Percentiles rank a stretch among this genome's conserved stretches.
Evolutionary conservation across 768 basidiomycete species (phyloP).

Genomic region (Sporobolomyces roseus): DNA sequence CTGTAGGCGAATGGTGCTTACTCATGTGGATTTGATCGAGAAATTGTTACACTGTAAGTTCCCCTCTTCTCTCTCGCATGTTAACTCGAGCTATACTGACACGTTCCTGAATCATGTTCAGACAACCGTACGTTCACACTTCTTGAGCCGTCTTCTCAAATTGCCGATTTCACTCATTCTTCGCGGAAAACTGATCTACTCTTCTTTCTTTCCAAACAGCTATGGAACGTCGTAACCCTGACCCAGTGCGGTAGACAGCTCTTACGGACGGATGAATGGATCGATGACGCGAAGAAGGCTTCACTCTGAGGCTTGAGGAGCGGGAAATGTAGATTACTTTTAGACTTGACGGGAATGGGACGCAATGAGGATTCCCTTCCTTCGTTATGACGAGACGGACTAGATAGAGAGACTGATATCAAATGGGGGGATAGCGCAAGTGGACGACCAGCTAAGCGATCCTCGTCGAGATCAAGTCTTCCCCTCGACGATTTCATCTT

Average conservation of each 20-base stretch:
- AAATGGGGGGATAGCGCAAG: no score
- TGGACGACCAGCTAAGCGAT: no score
- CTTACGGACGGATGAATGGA: not conserved
- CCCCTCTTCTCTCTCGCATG: not conserved
- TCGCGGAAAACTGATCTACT: not conserved
- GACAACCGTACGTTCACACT: conserved; percentile 18
- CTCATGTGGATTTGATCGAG: conserved; percentile 96
- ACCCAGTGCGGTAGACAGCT: conserved; percentile 9
- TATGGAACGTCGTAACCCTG: conserved; percentile 45
- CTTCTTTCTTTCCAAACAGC: conserved; percentile 24
- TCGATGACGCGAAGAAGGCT: not conserved
- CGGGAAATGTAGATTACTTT: no score
- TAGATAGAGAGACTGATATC: no score
- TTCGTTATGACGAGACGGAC: no score
- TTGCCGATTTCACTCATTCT: not conserved
- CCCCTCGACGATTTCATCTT: no score
- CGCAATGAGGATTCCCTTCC: no score
- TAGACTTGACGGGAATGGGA: no score
- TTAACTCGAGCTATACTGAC: not conserved
- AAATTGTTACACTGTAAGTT: conserved; percentile 86
- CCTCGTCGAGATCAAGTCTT: no score
- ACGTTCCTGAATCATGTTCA: not conserved
- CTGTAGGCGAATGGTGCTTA: conserved; percentile 93
- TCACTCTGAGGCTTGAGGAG: no score
- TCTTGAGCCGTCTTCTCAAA: not conserved